Evolutionary conservation across 495 filamentous ascomycete genomes (phyloP).

Genomic region (Penicillium odoratum): DNA sequence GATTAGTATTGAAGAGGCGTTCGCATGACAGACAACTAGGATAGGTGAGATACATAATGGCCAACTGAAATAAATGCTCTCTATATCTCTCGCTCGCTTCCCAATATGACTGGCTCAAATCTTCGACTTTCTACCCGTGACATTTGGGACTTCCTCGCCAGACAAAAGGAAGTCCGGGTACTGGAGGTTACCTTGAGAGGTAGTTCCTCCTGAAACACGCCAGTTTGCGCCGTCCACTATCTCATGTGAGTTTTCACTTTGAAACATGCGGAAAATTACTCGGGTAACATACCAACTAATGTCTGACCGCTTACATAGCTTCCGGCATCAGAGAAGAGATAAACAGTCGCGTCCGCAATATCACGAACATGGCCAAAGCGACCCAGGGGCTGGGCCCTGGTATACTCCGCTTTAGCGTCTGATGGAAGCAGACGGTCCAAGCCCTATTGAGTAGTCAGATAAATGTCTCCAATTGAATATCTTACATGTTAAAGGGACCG

Average conservation of each 20-base stretch:
- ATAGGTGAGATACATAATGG: neutral
- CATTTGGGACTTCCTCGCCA: conserved; percentile 53
- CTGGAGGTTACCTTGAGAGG: conserved; percentile 18
- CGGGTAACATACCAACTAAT: conserved; percentile 57
- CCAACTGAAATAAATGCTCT: neutral
- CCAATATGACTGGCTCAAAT: conserved; percentile 42
- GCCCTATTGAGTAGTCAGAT: conserved; percentile 26
- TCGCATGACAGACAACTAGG: neutral
- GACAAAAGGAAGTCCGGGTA: conserved; percentile 68
- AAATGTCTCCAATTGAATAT: too few relatives aligned
- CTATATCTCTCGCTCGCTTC: neutral
- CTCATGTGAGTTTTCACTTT: conserved; percentile 6
- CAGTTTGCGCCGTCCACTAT: conserved; percentile 49
- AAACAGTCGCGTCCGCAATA: conserved; percentile 91
- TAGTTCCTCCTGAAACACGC: conserved; percentile 47
- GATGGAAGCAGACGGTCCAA: conserved; percentile 45
- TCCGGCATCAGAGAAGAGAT: conserved; percentile 76
- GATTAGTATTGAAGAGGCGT: neutral
- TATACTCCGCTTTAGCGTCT: conserved; percentile 30
- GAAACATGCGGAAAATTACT: neutral
- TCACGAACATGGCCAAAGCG: conserved; percentile 79
- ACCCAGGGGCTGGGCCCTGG: conserved; percentile 61
- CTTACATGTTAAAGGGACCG: neutral
- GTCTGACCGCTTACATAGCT: conserved; percentile 80
- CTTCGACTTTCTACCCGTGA: conserved; percentile 62